phyloP scores from a whole-genome alignment of 1,284 basidiomycete genomes.

The Wolfiporia cocos region DNA sequence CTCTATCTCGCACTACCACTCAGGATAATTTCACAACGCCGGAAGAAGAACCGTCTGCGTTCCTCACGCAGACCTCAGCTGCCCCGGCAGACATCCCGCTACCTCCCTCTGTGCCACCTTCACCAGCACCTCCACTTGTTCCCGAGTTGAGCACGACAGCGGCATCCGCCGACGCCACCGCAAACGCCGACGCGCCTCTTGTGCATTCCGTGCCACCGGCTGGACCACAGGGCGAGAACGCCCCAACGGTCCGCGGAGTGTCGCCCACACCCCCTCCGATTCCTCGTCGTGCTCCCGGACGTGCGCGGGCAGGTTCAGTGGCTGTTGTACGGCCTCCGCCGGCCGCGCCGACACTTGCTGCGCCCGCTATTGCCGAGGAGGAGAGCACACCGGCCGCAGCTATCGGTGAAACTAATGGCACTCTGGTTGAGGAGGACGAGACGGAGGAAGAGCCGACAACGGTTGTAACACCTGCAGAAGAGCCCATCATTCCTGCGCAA shows the following conservation, averaged over 20 bases:
- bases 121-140: background rate
- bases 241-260: slow-evolving; percentile 17
- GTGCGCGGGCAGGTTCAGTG: slow-evolving; percentile 26
- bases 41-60: slow-evolving; percentile 9
- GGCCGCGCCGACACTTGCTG: background rate
- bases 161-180: background rate
- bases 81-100: background rate
- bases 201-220: slow-evolving; percentile 7
- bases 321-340: slow-evolving; percentile 19
- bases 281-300: slow-evolving; percentile 51
- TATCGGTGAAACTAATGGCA: background rate
- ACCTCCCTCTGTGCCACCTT: background rate
- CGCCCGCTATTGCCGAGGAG: background rate
- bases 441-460: background rate
- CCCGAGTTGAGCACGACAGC: too few species aligned
- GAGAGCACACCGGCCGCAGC: background rate
- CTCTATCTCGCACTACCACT: slow-evolving; percentile 15
- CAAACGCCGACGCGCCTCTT: background rate
- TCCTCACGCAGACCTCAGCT: background rate
- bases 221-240: slow-evolving; percentile 9
- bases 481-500: background rate
- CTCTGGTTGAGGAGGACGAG: background rate
- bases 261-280: slow-evolving; percentile 44
- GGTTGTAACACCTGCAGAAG: background rate
- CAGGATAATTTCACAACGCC: slow-evolving; percentile 28